Evolutionary conservation across 208 protist genomes (phyloP).

Genomic region (Trypanosoma avium): DNA sequence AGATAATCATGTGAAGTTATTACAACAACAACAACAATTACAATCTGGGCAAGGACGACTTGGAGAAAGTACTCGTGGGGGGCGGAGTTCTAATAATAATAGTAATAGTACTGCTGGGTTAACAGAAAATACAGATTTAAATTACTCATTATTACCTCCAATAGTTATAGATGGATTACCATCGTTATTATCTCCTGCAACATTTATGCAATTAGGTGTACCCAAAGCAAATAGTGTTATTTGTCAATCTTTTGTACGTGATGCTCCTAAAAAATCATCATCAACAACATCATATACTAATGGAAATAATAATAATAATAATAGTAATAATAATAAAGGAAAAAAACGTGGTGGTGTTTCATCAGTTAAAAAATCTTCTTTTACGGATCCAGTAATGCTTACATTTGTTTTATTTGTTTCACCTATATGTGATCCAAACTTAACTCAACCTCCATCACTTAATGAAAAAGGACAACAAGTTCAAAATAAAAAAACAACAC

Average conservation of each 20-base stretch:
- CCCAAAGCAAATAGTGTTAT: slow-evolving; percentile 73
- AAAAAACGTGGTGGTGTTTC: not conserved
- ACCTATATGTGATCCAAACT: slow-evolving; percentile 47
- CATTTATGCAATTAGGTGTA: slow-evolving; percentile 49
- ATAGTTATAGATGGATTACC: slow-evolving; percentile 57
- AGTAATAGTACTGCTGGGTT: slow-evolving; percentile 12
- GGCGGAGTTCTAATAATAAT: not conserved
- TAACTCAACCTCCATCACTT: slow-evolving; percentile 30
- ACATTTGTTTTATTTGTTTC: slow-evolving; percentile 64
- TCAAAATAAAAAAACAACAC: slow-evolving; percentile 7
- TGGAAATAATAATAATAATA: not conserved
- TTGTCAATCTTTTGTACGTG: slow-evolving; percentile 37
- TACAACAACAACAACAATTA: slow-evolving; percentile 20
- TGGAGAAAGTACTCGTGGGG: not conserved
- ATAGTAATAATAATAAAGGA: not conserved
- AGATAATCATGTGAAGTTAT: slow-evolving; percentile 31
- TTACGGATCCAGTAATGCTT: not conserved
- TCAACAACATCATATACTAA: not conserved
- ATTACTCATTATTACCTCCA: slow-evolving; percentile 65
- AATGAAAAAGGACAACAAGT: slow-evolving; percentile 11
- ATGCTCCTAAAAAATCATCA: slow-evolving; percentile 7
- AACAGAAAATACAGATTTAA: no score
- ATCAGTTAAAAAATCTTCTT: not conserved
- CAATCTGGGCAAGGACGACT: slow-evolving; percentile 4
- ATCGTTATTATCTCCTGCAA: slow-evolving; percentile 27